Evolutionary conservation across 768 basidiomycete species (phyloP).

Genomic region (Tylopilus felleus): DNA sequence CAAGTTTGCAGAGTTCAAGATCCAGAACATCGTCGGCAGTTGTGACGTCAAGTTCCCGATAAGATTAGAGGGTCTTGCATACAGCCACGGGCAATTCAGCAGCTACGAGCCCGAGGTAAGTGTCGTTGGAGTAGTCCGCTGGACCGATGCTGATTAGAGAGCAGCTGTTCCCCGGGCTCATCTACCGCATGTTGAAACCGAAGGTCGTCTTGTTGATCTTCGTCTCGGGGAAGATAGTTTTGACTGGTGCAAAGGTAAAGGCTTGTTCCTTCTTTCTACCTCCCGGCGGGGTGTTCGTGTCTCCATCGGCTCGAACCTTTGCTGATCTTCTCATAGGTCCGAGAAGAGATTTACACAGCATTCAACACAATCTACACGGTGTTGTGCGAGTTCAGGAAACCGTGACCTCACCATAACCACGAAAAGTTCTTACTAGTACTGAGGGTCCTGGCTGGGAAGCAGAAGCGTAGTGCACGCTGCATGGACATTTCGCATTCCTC

Average conservation of each 20-base stretch:
- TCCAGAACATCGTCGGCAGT: conserved; percentile 97
- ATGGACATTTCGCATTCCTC: conserved; percentile 30
- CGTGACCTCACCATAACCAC: conserved; percentile 33
- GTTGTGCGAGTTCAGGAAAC: conserved; percentile 91
- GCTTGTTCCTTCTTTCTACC: not conserved
- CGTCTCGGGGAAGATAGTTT: conserved; percentile 97
- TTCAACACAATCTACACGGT: conserved; percentile 99
- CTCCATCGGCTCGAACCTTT: conserved; percentile 24
- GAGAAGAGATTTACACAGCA: conserved; percentile 99
- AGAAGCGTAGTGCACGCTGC: conserved; percentile 30
- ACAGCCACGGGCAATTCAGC: conserved; percentile 96
- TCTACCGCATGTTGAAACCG: conserved; percentile 99
- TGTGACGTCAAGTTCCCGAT: conserved; percentile 99
- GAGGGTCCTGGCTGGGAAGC: conserved; percentile 31
- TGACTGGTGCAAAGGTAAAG: conserved; percentile 97
- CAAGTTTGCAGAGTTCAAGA: conserved; percentile 99
- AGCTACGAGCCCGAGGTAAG: conserved; percentile 95
- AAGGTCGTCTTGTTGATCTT: conserved; percentile 99
- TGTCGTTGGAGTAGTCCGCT: conserved; percentile 11
- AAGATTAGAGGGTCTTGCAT: conserved; percentile 93
- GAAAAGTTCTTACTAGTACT: conserved; percentile 25
- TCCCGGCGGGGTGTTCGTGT: not conserved
- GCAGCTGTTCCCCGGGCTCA: conserved; percentile 96
- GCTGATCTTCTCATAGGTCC: conserved; percentile 66
- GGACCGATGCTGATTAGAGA: not conserved